phyloP scores from a whole-genome alignment of 441 rosid species.

The Pelargonium myrrhifolium region DNA sequence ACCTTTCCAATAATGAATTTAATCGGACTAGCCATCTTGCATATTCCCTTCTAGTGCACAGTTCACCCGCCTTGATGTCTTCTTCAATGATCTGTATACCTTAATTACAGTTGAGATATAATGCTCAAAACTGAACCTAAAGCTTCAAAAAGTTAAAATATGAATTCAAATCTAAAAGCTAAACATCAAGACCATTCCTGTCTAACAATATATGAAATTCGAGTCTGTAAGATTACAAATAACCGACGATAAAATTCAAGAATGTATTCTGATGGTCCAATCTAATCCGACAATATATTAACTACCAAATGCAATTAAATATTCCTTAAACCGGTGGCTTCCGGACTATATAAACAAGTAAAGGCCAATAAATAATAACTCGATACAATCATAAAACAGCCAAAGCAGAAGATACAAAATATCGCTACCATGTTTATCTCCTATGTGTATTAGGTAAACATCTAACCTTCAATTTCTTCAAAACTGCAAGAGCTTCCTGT shows the following conservation, averaged over 20 bases:
- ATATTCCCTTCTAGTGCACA: slow-evolving; percentile 85
- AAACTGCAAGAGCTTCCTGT: slow-evolving; percentile 56
- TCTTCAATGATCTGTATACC: slow-evolving; percentile 73
- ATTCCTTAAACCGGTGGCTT: too few relatives aligned
- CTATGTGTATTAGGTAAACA: slow-evolving; percentile 4
- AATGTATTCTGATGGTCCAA: too few relatives aligned
- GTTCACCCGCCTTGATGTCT: slow-evolving; percentile 43
- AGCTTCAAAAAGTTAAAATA: slow-evolving; percentile 16
- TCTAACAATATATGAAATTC: not conserved
- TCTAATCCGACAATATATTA: too few relatives aligned
- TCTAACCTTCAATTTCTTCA: slow-evolving; percentile 74
- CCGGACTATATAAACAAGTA: too few relatives aligned
- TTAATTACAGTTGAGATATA: slow-evolving; percentile 30
- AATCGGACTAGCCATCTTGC: slow-evolving; percentile 73
- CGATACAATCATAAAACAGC: slow-evolving; percentile 2
- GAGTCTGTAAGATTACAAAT: not conserved
- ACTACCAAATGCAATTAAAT: too few relatives aligned
- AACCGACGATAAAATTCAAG: not conserved
- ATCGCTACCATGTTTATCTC: not conserved
- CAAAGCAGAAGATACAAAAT: not conserved
- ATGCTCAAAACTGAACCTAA: slow-evolving; percentile 41
- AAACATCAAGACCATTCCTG: not conserved
- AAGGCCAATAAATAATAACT: not conserved
- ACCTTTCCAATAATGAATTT: slow-evolving; percentile 74
- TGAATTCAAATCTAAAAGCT: not conserved